Conservation (phyloP, 495 filamentous ascomycete genomes). For the Neurospora cerealis region DNA sequence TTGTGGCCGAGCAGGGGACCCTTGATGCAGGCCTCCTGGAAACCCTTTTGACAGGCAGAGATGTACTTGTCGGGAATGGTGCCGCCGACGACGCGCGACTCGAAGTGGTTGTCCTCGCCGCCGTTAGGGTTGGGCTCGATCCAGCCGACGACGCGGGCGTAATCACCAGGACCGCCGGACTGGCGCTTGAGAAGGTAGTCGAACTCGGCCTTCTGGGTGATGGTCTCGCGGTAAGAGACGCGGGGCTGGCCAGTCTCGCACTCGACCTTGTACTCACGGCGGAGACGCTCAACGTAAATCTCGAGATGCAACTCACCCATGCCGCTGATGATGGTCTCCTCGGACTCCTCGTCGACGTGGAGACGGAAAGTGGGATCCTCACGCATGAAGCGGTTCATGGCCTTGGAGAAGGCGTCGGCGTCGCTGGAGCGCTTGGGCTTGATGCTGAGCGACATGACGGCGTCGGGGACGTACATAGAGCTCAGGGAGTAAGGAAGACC, state of each 20-base stretch:
- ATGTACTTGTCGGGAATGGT: conserved; percentile 94
- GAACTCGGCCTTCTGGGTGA: conserved; percentile 65
- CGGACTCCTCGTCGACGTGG: conserved; percentile 76
- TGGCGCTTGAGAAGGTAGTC: conserved; percentile 96
- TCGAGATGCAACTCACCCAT: conserved; percentile 98
- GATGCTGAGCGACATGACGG: conserved; percentile 95
- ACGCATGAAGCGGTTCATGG: conserved; percentile 96
- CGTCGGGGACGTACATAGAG: conserved; percentile 97
- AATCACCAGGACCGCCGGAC: conserved; percentile 93
- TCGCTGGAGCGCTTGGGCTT: conserved; percentile 94
- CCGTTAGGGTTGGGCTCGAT: conserved; percentile 71
- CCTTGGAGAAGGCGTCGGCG: conserved; percentile 90
- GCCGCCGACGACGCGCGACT: conserved; percentile 79
- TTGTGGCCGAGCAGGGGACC: conserved; percentile 90
- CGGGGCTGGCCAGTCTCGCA: conserved; percentile 93
- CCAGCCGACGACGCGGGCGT: conserved; percentile 82
- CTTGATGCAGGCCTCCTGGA: conserved; percentile 72
- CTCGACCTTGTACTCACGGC: conserved; percentile 92
- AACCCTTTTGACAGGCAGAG: conserved; percentile 92
- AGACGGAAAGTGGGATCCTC: conserved; percentile 98
- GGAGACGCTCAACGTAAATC: conserved; percentile 97
- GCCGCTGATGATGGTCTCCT: conserved; percentile 94
- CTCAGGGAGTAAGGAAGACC: conserved; percentile 90
- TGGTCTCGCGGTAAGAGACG: conserved; percentile 95
- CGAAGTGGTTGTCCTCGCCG: conserved; percentile 71